phyloP scores from a whole-genome alignment of 1,139 yeast genomes.

The Kluyveromyces sp. region DNA sequence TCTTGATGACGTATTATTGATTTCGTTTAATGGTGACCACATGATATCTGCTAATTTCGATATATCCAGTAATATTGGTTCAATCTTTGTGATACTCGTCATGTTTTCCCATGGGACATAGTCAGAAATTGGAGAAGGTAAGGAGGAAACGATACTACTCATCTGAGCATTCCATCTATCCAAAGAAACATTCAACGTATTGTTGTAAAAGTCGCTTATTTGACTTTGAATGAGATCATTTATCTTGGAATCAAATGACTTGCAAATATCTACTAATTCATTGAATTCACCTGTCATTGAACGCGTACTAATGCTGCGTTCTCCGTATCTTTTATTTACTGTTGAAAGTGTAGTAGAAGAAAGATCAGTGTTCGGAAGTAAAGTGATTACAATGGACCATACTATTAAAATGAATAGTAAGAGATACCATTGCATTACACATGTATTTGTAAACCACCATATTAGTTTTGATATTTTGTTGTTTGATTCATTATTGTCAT shows the following conservation, averaged over 20 bases:
- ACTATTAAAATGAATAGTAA: not conserved
- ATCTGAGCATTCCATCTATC: not conserved
- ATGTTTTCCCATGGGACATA: constrained; percentile 3
- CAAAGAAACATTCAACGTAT: not conserved
- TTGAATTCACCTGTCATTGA: not conserved
- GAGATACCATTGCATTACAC: not conserved
- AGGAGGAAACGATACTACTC: not conserved
- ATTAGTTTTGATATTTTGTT: not conserved
- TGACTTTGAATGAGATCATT: not conserved
- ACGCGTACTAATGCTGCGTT: not conserved
- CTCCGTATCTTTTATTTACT: not conserved
- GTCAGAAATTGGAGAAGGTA: not conserved
- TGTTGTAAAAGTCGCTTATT: not conserved
- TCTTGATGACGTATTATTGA: not conserved
- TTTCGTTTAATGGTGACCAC: not conserved
- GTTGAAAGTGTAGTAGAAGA: not conserved
- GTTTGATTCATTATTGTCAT: no score
- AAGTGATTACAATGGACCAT: not conserved
- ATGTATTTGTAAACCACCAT: constrained; percentile 1
- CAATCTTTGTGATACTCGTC: not conserved
- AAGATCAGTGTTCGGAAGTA: not conserved
- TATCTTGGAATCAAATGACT: not conserved
- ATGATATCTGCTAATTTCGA: not conserved
- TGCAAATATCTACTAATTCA: not conserved
- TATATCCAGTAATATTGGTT: not conserved